These are phyloP conservation scores for Colletotrichum karsti DNA, from an alignment of 2,329 filamentous ascomycete genomes.

Conservation along the genomic window DNA sequence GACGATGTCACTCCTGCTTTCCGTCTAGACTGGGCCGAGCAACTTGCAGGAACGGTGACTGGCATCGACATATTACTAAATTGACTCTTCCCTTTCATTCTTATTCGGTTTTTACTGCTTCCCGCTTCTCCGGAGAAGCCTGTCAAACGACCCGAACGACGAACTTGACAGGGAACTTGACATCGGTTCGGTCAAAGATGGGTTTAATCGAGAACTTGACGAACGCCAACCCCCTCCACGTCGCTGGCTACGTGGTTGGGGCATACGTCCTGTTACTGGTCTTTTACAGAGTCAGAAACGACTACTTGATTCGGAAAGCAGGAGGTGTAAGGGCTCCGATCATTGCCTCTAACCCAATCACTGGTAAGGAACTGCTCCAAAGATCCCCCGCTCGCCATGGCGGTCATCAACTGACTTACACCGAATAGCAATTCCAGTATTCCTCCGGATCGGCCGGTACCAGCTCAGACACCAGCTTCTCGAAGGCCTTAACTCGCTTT, in stretches of 20 bases:
- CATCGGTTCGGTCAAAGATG: slow-evolving; percentile 1
- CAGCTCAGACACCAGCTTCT: slow-evolving; percentile 37
- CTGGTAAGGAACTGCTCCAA: neutral
- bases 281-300: slow-evolving; percentile 5
- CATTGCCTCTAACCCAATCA: slow-evolving; percentile 28
- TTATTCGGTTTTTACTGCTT: neutral
- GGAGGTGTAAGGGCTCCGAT: slow-evolving; percentile 29
- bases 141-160: neutral
- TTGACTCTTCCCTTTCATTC: neutral
- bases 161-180: neutral
- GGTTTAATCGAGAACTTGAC: slow-evolving; percentile 13
- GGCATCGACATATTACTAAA: neutral
- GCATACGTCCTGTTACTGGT: slow-evolving; percentile 11
- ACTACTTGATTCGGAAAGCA: slow-evolving; percentile 11
- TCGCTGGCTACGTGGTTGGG: slow-evolving; percentile 13
- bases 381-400: neutral
- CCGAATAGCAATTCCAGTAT: slow-evolving; percentile 21
- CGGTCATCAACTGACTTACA: neutral
- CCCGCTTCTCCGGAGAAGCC: neutral
- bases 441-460: slow-evolving; percentile 18
- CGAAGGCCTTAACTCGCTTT: slow-evolving; percentile 41
- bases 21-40: neutral
- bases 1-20: slow-evolving; percentile 21
- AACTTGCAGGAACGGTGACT: neutral
- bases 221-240: slow-evolving; percentile 10